phyloP scores from a whole-genome alignment of 2,329 filamentous ascomycete genomes.

The Cercospora canescens region DNA sequence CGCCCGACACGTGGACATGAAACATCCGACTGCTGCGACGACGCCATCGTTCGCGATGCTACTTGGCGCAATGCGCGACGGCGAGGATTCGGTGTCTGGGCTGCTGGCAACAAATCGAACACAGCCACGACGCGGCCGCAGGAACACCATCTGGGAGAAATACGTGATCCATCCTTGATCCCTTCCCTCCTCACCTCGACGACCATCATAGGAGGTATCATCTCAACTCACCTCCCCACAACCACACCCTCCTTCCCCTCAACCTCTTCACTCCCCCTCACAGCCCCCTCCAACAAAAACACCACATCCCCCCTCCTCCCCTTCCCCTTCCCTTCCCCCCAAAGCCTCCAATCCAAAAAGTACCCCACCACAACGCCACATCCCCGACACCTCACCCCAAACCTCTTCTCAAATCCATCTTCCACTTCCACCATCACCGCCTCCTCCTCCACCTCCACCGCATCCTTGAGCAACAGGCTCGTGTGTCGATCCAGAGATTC shows the following conservation, averaged over 20 bases:
- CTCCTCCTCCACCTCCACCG: slow-evolving; percentile 16
- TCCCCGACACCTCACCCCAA: slow-evolving; percentile 58
- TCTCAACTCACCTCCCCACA: too few species aligned
- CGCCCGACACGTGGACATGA: not conserved
- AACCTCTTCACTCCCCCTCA: slow-evolving; percentile 60
- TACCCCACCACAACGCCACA: slow-evolving; percentile 65
- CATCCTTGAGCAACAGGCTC: slow-evolving; percentile 20
- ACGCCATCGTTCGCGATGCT: not conserved
- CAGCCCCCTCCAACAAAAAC: slow-evolving; percentile 61
- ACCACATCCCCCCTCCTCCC: slow-evolving; percentile 51
- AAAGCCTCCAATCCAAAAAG: slow-evolving; percentile 58
- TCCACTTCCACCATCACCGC: slow-evolving; percentile 32
- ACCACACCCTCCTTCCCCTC: not conserved
- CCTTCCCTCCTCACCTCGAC: too few species aligned
- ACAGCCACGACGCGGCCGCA: not conserved
- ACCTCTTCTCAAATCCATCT: slow-evolving; percentile 68
- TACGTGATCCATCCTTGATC: too few species aligned
- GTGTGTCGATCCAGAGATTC: slow-evolving; percentile 21
- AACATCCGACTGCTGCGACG: not conserved
- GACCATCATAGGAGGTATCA: too few species aligned
- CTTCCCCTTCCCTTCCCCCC: slow-evolving; percentile 32
- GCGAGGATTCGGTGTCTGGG: not conserved
- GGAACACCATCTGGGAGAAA: not conserved
- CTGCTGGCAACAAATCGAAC: not conserved
- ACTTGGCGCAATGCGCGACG: not conserved